Evolutionary conservation across 1,284 basidiomycete genomes (phyloP).

Genomic region (Somion occarium): DNA sequence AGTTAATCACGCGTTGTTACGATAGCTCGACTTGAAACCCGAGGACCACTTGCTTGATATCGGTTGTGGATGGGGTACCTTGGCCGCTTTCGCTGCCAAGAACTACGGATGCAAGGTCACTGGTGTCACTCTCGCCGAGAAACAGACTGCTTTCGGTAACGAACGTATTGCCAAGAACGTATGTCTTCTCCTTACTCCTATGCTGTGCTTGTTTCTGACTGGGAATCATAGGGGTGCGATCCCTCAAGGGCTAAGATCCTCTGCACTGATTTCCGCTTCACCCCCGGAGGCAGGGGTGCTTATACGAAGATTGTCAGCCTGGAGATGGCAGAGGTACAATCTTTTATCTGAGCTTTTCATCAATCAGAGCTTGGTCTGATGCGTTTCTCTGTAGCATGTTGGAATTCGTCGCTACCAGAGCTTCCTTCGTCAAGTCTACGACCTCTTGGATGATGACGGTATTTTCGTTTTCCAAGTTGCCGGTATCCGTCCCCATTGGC

Average conservation of each 20-base stretch:
- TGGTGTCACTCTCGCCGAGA: conserved; percentile 89
- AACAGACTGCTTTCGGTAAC: conserved; percentile 92
- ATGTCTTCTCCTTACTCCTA: conserved; percentile 34
- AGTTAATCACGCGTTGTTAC: neutral
- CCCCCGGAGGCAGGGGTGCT: conserved; percentile 74
- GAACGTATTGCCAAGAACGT: conserved; percentile 81
- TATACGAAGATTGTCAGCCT: conserved; percentile 96
- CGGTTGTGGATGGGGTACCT: conserved; percentile 98
- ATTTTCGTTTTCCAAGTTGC: conserved; percentile 96
- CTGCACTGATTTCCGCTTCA: conserved; percentile 94
- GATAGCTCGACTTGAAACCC: conserved; percentile 75
- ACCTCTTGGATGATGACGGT: conserved; percentile 93
- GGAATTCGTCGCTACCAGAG: conserved; percentile 89
- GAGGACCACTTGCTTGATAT: conserved; percentile 83
- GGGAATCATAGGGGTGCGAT: conserved; percentile 23
- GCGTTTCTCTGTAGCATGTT: conserved; percentile 64
- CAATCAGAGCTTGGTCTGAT: neutral
- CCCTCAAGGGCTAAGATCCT: conserved; percentile 84
- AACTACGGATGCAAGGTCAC: conserved; percentile 96
- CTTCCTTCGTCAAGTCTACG: conserved; percentile 91
- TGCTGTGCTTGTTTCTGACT: conserved; percentile 8
- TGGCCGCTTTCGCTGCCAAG: conserved; percentile 92
- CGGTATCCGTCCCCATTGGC: conserved; percentile 91
- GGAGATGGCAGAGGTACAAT: conserved; percentile 94
- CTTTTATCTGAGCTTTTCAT: neutral